Base-by-base conservation (phyloP, 2,329 filamentous ascomycete species). In the Pseudogymnoascus sp. region DNA sequence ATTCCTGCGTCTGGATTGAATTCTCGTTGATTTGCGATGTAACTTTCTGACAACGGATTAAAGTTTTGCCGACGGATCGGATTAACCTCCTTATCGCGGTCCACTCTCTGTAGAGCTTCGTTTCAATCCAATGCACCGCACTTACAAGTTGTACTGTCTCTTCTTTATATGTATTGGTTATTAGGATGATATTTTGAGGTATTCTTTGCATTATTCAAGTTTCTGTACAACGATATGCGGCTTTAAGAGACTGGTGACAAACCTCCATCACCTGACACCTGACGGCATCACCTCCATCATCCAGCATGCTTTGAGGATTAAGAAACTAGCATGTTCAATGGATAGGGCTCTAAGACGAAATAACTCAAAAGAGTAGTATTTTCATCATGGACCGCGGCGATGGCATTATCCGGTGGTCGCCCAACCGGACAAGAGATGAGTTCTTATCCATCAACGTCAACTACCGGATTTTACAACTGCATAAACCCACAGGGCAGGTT, bases 361-460 rank as follows among this genome's bases (percentile, higher is more conserved):
- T 6, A 18, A 21, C 28, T 34, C 5, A 56, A 34, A 18, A 34
- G 28, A 34, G 5, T 56, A 56, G n/a, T 23, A 62, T 59, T 37
- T 21, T 63, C n/a, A 40, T 14, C 37, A 73, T 73, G 72, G 72
- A 73, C 62, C 70, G 70, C 44, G 71, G 70, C 34, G 72, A 74
- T 25, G 86, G 86, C 25, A 79, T 89, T 64, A 82, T 88, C 70
- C 85, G 85, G 70, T 89, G 86, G 86, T 88, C 84, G 21, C 83
- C 85, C 60, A 85, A 84, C 66, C 77, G 82, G 16, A 75, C 76
- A 11, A 76, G 81, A 65, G 81, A 88, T 70, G 84, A 81, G 62
- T 88, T 89, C 68, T 78, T 88, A 62, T 84, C 87, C 69, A 81
- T 88, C 73, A 88, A 87, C 69, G 74, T 88, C 59, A 84, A 86